Evolutionary conservation across 2,329 filamentous ascomycete species (phyloP).

Genomic region (Botrytis cinerea): DNA sequence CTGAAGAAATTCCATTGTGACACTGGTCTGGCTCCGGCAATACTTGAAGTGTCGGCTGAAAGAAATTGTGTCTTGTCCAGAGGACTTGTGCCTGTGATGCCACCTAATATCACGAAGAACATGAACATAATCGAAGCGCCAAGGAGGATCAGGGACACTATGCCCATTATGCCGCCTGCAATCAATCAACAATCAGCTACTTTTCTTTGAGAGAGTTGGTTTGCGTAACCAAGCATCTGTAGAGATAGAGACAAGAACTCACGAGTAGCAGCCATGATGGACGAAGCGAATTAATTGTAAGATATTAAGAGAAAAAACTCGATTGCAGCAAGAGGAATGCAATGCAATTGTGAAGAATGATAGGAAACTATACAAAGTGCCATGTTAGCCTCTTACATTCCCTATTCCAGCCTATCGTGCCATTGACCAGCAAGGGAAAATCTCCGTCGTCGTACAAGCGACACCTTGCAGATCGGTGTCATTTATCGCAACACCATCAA

Average conservation of each 20-base stretch:
- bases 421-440: neutral
- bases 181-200: neutral
- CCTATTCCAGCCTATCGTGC: neutral
- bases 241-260: neutral
- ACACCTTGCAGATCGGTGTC: neutral
- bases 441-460: neutral
- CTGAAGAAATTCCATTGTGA: conserved; percentile 93
- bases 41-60: conserved; percentile 71
- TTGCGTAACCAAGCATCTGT: neutral
- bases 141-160: conserved; percentile 61
- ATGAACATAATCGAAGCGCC: conserved; percentile 63
- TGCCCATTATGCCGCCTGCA: conserved; percentile 56
- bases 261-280: conserved; percentile 2
- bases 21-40: conserved; percentile 62
- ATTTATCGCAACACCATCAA: neutral
- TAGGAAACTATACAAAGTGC: conserved; percentile 4
- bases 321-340: neutral
- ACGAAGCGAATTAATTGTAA: neutral
- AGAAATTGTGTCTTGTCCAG: conserved; percentile 84
- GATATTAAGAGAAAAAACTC: neutral
- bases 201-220: neutral
- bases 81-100: conserved; percentile 55
- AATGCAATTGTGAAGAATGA: neutral
- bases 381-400: conserved; percentile 11
- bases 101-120: conserved; percentile 66